Conservation (phyloP, 2,329 filamentous ascomycete species). For the Fusarium palustre region DNA sequence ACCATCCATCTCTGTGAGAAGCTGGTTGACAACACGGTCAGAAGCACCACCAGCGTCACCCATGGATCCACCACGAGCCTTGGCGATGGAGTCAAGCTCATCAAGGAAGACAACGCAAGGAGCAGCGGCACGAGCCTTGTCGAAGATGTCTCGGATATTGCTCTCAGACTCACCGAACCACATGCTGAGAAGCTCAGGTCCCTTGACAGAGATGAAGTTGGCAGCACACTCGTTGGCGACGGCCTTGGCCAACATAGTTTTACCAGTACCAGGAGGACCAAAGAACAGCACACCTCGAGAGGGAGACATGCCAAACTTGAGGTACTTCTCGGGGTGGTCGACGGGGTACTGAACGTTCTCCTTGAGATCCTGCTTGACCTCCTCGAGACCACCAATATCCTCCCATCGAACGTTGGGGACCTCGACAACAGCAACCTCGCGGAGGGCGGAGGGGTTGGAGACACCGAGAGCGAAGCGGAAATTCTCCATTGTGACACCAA, state of each 20-base stretch:
- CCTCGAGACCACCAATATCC: constrained; percentile 97
- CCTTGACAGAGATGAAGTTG: constrained; percentile 99
- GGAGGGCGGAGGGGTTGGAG: constrained; percentile 97
- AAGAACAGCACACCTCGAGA: constrained; percentile 99
- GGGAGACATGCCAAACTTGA: constrained; percentile 98
- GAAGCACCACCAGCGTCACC: constrained; percentile 98
- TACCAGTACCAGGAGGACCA: constrained; percentile 99
- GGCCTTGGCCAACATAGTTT: constrained; percentile 98
- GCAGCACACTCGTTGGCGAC: constrained; percentile 99
- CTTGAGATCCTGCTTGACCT: constrained; percentile 99
- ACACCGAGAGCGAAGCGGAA: constrained; percentile 98
- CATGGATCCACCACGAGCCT: constrained; percentile 96
- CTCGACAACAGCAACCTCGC: constrained; percentile 98
- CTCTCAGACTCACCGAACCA: constrained; percentile 99
- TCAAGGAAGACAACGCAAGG: constrained; percentile 99
- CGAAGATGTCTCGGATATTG: constrained; percentile 99
- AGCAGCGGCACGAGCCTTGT: constrained; percentile 97
- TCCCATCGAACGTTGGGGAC: constrained; percentile 99
- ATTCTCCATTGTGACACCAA: constrained; percentile 99
- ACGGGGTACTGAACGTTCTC: constrained; percentile 99
- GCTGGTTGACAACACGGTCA: constrained; percentile 99
- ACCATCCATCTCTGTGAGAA: constrained; percentile 98
- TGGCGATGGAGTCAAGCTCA: constrained; percentile 98
- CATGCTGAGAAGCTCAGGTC: constrained; percentile 97
- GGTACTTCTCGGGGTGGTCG: constrained; percentile 99